Base-by-base conservation (phyloP, 2,329 filamentous ascomycete genomes). In the Alternaria sp. region DNA sequence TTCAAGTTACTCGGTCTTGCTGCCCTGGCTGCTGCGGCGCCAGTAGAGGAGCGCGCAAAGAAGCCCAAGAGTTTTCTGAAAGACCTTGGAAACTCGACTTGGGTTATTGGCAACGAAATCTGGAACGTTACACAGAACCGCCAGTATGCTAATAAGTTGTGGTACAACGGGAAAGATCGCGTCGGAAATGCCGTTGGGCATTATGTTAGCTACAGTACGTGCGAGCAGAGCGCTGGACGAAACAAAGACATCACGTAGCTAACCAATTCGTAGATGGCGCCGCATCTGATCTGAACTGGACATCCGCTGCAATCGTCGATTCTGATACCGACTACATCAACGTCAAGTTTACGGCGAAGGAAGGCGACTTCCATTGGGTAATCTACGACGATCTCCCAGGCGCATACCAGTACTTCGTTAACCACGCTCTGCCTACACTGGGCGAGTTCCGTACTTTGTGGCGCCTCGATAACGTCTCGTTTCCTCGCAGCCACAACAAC, bases 401-500 rank as follows among this genome's bases (percentile, higher is more conserved):
- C n/a, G 82, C 84, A n/a, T 85, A 86, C 64, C 84, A 85, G 56
- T 86, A 86, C 72, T 83, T 85, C 51, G 81, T 85, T 59, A 85
- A 86, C 66, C 81, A 75, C 51, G 81, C 76, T 4, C 72, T 85
- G 4, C 82, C 84, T 1, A 76, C 74, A 0, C 76, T 85, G 7
- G 82, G 83, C 49, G 82, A 85, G 61, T 84, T 85, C 65, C 75
- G 84, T 20, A 84, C 83, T 0, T 75, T 86, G 2, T 84, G 81
- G 78, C 78, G 83, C 7, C 75, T 86, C 12, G 82, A 83, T 54
- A 85, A 85, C 56, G 71, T 70, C 0, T 82, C 81, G 0, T 86
- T 86, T 57, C 74, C 81, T 2, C 79, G 78, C 49, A 84, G 82
- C 1, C 76, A 79, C 39, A 85, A 81, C 0, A 78, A 81, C 42